phyloP scores from a whole-genome alignment of 2,329 filamentous ascomycete species.

The Fusarium temperatum region DNA sequence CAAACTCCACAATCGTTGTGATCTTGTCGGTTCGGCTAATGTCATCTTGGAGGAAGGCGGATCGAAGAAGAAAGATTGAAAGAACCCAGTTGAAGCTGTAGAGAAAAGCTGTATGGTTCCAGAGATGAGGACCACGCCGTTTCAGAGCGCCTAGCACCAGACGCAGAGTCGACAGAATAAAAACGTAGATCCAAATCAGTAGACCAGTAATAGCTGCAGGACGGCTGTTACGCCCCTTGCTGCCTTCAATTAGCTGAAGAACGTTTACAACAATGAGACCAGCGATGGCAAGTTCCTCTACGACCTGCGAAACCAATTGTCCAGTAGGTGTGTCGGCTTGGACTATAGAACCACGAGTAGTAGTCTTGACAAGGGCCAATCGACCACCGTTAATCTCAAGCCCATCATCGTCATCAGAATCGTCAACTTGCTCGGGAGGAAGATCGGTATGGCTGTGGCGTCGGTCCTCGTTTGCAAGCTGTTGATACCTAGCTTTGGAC shows the following conservation, averaged over 20 bases:
- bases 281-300: conserved; percentile 80
- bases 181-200: conserved; percentile 81
- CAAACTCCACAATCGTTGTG: conserved; percentile 78
- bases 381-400: conserved; percentile 67
- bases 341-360: conserved; percentile 70
- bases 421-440: conserved; percentile 55
- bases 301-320: conserved; percentile 72
- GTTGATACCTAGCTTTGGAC: conserved; percentile 63
- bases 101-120: conserved; percentile 90
- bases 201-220: conserved; percentile 73
- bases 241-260: conserved; percentile 67
- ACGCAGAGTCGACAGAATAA: conserved; percentile 76
- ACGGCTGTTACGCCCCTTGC: conserved; percentile 66
- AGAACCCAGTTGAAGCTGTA: conserved; percentile 87
- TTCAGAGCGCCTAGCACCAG: conserved; percentile 71
- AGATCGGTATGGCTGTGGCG: conserved; percentile 61
- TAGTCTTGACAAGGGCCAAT: conserved; percentile 66
- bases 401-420: conserved; percentile 67
- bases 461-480: conserved; percentile 56
- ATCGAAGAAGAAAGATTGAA: conserved; percentile 80
- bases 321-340: conserved; percentile 80
- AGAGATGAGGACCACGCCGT: conserved; percentile 77
- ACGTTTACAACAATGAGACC: conserved; percentile 77
- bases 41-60: conserved; percentile 79
- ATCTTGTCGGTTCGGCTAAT: conserved; percentile 67